These are phyloP conservation scores for Exophiala aquamarina DNA, from an alignment of 2,329 filamentous ascomycete genomes.

Conservation along the genomic window DNA sequence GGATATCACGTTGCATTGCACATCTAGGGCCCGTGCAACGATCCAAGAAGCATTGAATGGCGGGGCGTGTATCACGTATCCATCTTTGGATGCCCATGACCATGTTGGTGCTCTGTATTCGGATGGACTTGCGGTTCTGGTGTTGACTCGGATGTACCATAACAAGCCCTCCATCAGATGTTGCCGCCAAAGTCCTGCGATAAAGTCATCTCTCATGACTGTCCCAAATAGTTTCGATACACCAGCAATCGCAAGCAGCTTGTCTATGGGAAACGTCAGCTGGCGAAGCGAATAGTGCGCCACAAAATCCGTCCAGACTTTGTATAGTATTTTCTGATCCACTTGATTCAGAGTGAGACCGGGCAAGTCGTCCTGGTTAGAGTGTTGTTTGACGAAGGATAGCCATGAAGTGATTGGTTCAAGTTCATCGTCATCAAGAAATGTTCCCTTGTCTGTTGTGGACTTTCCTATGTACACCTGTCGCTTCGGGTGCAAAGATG, in stretches of 20 bases:
- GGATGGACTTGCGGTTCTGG: not conserved
- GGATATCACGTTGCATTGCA: not conserved
- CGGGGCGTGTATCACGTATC: conserved; percentile 14
- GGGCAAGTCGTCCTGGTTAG: not conserved
- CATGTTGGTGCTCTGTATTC: conserved; percentile 20
- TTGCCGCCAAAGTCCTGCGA: conserved; percentile 13
- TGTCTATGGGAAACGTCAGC: conserved; percentile 19
- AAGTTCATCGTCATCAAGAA: conserved; percentile 10
- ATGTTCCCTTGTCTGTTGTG: not conserved
- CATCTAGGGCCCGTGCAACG: conserved; percentile 4
- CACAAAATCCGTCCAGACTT: conserved; percentile 13
- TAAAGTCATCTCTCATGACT: conserved; percentile 10
- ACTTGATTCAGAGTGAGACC: not conserved
- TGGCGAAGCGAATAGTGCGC: conserved; percentile 16
- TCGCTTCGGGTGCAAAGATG: conserved; percentile 2
- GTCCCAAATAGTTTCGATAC: conserved; percentile 13
- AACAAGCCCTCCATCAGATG: conserved; percentile 13
- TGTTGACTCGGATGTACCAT: conserved; percentile 16
- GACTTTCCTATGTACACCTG: not conserved
- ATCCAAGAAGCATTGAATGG: conserved; percentile 11
- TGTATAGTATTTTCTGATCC: conserved; percentile 2
- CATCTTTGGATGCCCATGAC: conserved; percentile 23
- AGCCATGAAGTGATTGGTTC: conserved; percentile 10
- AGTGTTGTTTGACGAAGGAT: not conserved
- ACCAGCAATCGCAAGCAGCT: conserved; percentile 23